Percentiles rank a stretch among this genome's conserved stretches.
These are phyloP conservation scores for Penicillium waksmanii DNA, from an alignment of 495 filamentous ascomycete species.

Conservation along the genomic window DNA sequence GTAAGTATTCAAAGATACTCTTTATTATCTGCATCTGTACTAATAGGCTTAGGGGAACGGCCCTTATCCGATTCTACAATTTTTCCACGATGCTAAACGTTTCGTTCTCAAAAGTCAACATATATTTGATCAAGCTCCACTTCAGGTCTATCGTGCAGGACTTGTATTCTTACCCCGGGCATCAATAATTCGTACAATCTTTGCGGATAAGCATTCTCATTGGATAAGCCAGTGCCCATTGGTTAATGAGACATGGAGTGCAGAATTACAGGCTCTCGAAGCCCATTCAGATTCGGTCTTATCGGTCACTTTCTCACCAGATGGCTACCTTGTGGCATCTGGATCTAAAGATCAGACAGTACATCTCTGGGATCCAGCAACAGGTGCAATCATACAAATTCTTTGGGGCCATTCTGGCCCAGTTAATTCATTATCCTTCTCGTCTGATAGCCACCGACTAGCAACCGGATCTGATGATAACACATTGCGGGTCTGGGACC, in stretches of 20 bases:
- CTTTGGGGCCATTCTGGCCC: constrained; percentile 16
- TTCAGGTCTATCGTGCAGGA: constrained; percentile 15
- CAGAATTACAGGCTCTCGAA: constrained; percentile 26
- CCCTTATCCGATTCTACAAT: neutral
- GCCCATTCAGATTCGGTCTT: constrained; percentile 25
- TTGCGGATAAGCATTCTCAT: constrained; percentile 4
- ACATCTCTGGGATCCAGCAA: constrained; percentile 37
- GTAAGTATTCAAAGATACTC: constrained; percentile 5
- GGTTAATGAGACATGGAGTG: constrained; percentile 17
- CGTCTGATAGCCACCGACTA: neutral
- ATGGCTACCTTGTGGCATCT: constrained; percentile 33
- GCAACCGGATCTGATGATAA: neutral
- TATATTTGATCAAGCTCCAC: constrained; percentile 32
- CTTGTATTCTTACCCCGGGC: constrained; percentile 39
- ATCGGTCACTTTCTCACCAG: constrained; percentile 28
- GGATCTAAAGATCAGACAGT: constrained; percentile 38
- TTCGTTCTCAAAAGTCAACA: constrained; percentile 37
- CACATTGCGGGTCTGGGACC: constrained; percentile 34
- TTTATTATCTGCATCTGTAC: neutral
- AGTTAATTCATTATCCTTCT: constrained; percentile 4
- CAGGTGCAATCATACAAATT: constrained; percentile 12
- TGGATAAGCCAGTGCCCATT: constrained; percentile 12
- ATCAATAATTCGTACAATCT: constrained; percentile 28
- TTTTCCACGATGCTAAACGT: constrained; percentile 35
- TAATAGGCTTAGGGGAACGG: neutral